These are phyloP conservation scores for Porphyra umbilicalis DNA, from an alignment of 31 red algal species.

Conservation along the genomic window DNA sequence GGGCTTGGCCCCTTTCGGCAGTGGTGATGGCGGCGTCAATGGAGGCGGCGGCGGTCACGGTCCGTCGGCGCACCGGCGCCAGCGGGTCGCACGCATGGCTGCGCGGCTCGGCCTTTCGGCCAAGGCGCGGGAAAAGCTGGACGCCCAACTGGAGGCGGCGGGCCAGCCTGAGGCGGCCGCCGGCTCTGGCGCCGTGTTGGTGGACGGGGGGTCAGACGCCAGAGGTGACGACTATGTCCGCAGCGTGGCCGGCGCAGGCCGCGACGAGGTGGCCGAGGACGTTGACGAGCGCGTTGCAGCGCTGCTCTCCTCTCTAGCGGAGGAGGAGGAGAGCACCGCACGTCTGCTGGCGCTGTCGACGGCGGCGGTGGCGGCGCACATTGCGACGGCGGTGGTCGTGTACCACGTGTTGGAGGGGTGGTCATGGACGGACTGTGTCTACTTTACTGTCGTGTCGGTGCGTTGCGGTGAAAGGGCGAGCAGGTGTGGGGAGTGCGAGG, in stretches of 20 bases:
- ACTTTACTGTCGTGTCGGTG: constrained; percentile 28
- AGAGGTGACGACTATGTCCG: neutral
- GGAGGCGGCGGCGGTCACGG: neutral
- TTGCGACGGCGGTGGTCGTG: neutral
- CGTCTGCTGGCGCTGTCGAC: neutral
- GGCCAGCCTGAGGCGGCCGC: neutral
- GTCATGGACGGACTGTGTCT: constrained; percentile 22
- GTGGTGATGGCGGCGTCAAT: neutral
- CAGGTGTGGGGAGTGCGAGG: neutral
- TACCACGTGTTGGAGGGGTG: constrained; percentile 28
- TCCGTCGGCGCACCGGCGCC: neutral
- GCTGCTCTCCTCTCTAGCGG: neutral
- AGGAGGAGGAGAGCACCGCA: neutral
- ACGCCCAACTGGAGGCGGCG: neutral
- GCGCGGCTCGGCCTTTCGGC: neutral
- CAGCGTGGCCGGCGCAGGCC: too few relatives aligned
- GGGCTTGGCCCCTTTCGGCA: neutral
- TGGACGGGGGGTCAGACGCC: neutral
- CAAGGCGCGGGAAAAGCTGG: neutral
- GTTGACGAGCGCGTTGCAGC: neutral
- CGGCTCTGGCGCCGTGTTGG: neutral
- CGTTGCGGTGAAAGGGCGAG: neutral
- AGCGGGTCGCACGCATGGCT: neutral
- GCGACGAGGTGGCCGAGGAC: neutral
- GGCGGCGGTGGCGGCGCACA: neutral